phyloP scores from a whole-genome alignment of 2,329 filamentous ascomycete species.

The Corynespora cassiicola region DNA sequence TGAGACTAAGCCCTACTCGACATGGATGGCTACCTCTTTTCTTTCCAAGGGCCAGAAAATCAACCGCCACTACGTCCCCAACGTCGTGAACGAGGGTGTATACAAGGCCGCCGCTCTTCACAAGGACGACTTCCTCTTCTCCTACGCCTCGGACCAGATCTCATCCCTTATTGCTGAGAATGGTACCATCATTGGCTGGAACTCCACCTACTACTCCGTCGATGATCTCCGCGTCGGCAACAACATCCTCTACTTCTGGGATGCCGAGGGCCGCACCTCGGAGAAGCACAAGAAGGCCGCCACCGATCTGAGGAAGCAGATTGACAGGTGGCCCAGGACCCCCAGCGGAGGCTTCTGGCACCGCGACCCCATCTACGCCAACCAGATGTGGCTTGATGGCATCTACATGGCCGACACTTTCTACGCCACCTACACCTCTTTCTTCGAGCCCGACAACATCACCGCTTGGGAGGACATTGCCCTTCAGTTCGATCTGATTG shows the following conservation, averaged over 20 bases:
- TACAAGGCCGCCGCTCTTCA: constrained; percentile 54
- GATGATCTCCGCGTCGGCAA: constrained; percentile 59
- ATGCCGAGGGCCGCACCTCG: constrained; percentile 42
- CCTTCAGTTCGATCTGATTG: constrained; percentile 26
- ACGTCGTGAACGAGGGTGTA: constrained; percentile 56
- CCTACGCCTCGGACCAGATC: constrained; percentile 55
- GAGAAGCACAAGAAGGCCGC: constrained; percentile 56
- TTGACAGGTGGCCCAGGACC: constrained; percentile 56
- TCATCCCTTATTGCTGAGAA: constrained; percentile 55
- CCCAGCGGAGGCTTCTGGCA: constrained; percentile 61
- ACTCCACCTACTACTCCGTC: constrained; percentile 51
- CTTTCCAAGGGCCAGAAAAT: constrained; percentile 49
- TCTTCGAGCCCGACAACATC: constrained; percentile 33
- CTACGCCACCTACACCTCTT: constrained; percentile 34
- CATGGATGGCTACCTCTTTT: constrained; percentile 57
- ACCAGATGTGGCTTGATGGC: constrained; percentile 64
- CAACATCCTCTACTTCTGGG: constrained; percentile 55
- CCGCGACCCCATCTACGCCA: constrained; percentile 48
- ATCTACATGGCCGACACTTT: constrained; percentile 44
- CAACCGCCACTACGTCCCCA: constrained; percentile 54
- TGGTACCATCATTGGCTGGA: constrained; percentile 55
- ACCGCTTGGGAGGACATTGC: constrained; percentile 48
- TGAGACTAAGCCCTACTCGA: constrained; percentile 35
- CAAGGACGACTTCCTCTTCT: constrained; percentile 51
- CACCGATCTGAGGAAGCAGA: constrained; percentile 49